Evolutionary conservation across 2,329 filamentous ascomycete genomes (phyloP).

Genomic region (Colletotrichum sp.): DNA sequence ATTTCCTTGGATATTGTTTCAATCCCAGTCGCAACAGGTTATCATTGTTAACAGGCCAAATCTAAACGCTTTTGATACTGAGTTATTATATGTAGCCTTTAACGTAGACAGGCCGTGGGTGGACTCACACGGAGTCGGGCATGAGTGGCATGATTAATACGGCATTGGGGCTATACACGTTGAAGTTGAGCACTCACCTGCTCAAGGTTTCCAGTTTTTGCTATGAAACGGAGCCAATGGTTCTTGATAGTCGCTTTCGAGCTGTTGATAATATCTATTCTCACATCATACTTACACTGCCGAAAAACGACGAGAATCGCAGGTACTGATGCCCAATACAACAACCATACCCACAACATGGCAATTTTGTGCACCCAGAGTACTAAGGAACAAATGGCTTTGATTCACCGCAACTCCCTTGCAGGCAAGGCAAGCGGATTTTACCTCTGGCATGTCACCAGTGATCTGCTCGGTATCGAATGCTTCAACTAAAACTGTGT

Average conservation of each 20-base stretch:
- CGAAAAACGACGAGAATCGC: background rate
- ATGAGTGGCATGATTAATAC: background rate
- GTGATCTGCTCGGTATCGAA: background rate
- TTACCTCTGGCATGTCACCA: background rate
- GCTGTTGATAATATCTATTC: background rate
- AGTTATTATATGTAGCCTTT: too few species aligned
- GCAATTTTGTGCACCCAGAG: background rate
- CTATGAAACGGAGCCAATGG: background rate
- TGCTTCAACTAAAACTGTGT: background rate
- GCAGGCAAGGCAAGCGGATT: background rate
- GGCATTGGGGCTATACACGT: background rate
- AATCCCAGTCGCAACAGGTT: too few species aligned
- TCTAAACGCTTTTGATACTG: too few species aligned
- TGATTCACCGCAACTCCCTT: background rate
- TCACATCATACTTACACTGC: background rate
- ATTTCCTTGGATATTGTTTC: too few species aligned
- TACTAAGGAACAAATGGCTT: background rate
- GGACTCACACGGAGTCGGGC: background rate
- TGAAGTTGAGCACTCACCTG: background rate
- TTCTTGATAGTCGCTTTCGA: background rate
- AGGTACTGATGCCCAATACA: background rate
- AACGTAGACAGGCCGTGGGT: background rate
- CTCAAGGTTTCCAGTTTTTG: background rate
- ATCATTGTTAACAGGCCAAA: too few species aligned
- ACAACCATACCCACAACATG: background rate